A percentile compares a stretch with the other conserved stretches of the same genome.
Evolutionary conservation across 495 filamentous ascomycete species (phyloP).

Genomic region (Podospora didyma): DNA sequence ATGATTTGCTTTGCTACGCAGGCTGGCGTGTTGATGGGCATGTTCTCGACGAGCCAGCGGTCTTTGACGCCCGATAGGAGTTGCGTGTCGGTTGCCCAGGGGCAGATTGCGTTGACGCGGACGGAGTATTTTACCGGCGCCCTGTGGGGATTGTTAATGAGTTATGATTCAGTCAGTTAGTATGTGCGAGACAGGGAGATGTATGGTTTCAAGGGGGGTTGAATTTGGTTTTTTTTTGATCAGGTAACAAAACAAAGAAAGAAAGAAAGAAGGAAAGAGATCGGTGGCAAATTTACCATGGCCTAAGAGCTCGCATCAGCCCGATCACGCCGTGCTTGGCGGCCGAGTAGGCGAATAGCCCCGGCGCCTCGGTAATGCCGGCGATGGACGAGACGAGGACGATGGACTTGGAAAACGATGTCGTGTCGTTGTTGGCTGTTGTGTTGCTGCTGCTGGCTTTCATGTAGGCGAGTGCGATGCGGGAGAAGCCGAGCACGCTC

Average conservation of each 20-base stretch:
- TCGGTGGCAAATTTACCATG: conserved; percentile 34
- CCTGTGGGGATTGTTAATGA: too few relatives aligned
- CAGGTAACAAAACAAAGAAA: too few relatives aligned
- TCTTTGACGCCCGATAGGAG: conserved; percentile 39
- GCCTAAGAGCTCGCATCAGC: conserved; percentile 44
- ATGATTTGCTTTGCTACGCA: conserved; percentile 44
- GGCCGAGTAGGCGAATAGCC: conserved; percentile 42
- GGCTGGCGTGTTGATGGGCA: conserved; percentile 42
- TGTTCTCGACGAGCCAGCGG: conserved; percentile 39
- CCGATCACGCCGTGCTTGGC: conserved; percentile 50
- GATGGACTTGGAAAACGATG: conserved; percentile 14
- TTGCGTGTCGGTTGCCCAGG: conserved; percentile 49
- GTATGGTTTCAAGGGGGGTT: too few relatives aligned
- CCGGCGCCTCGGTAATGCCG: conserved; percentile 22
- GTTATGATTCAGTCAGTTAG: too few relatives aligned
- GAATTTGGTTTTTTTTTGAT: too few relatives aligned
- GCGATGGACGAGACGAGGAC: conserved; percentile 20
- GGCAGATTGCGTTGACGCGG: conserved; percentile 51
- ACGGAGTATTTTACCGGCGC: conserved; percentile 18
- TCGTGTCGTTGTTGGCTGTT: not conserved
- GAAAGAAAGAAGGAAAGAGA: too few relatives aligned
- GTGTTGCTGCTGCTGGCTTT: not conserved
- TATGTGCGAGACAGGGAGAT: too few relatives aligned
- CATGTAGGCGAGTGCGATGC: conserved; percentile 20
- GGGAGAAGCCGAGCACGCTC: conserved; percentile 14